Percentiles rank a stretch among this genome's conserved stretches.
These are phyloP conservation scores for Pythium myriotylum DNA, from an alignment of 352 stramenopile species.

Conservation along the genomic window DNA sequence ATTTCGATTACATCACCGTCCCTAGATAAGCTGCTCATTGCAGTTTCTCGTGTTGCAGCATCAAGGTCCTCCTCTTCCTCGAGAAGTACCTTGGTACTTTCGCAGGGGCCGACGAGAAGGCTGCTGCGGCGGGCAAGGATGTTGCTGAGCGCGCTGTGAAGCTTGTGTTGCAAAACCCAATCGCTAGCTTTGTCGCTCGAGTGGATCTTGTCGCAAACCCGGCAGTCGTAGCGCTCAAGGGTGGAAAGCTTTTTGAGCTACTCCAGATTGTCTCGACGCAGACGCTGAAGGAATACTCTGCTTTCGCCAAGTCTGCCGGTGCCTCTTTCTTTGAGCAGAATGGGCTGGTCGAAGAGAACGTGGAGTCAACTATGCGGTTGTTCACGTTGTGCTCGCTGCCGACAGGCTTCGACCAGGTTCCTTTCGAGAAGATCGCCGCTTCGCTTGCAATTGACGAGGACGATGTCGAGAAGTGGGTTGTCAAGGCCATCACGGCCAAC, in stretches of 20 bases:
- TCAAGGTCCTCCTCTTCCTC: constrained; percentile 69
- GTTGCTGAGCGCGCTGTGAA: constrained; percentile 81
- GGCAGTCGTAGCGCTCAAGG: constrained; percentile 81
- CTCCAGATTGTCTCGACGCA: constrained; percentile 93
- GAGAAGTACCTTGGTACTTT: constrained; percentile 80
- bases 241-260: constrained; percentile 75
- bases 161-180: constrained; percentile 88
- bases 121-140: constrained; percentile 63
- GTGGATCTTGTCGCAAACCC: constrained; percentile 82
- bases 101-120: constrained; percentile 49
- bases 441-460: constrained; percentile 81
- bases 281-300: constrained; percentile 88
- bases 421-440: constrained; percentile 85
- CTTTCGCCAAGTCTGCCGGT: constrained; percentile 74
- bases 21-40: too few species aligned
- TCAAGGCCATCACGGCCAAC: constrained; percentile 90
- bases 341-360: constrained; percentile 56
- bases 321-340: constrained; percentile 67
- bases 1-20: too few species aligned
- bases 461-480: constrained; percentile 94
- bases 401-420: constrained; percentile 91
- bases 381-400: constrained; percentile 92
- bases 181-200: constrained; percentile 90
- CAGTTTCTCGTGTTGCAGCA: constrained; percentile 14
- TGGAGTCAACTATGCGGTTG: constrained; percentile 89